phyloP scores from a whole-genome alignment of 768 basidiomycete species.

The Termitomyces sp. region DNA sequence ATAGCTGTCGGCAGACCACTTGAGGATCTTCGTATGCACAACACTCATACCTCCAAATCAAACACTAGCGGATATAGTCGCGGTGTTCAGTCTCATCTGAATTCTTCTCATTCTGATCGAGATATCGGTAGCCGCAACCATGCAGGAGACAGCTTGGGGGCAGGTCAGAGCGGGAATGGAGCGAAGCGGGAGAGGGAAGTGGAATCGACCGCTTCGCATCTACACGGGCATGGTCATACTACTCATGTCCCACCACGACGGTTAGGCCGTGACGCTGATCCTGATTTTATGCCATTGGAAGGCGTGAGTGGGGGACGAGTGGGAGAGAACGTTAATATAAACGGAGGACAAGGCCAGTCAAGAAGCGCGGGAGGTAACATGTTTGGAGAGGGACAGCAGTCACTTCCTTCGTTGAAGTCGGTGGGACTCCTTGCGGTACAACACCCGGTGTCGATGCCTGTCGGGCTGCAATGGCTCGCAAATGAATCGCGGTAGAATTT shows the following conservation, averaged over 20 bases:
- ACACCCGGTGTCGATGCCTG: slow-evolving; percentile 40
- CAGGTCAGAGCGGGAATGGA: slow-evolving; percentile 19
- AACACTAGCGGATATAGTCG: slow-evolving; percentile 3
- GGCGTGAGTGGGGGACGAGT: slow-evolving; percentile 4
- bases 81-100: slow-evolving; percentile 4
- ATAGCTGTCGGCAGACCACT: slow-evolving; percentile 26
- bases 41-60: slow-evolving; percentile 10
- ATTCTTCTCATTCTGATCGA: slow-evolving; percentile 10
- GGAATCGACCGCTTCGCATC: slow-evolving; percentile 9
- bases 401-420: slow-evolving; percentile 68
- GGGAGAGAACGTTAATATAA: slow-evolving; percentile 4
- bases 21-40: slow-evolving; percentile 29
- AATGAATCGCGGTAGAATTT: slow-evolving; percentile 44
- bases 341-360: slow-evolving; percentile 12
- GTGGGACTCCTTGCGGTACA: slow-evolving; percentile 50
- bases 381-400: slow-evolving; percentile 29
- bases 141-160: slow-evolving; percentile 15
- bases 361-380: slow-evolving; percentile 10
- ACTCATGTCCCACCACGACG: slow-evolving; percentile 1
- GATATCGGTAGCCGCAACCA: slow-evolving; percentile 15
- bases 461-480: slow-evolving; percentile 65
- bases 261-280: slow-evolving; percentile 11
- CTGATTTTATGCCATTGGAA: slow-evolving; percentile 9
- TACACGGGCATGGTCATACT: neutral
- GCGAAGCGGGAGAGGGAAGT: slow-evolving; percentile 18